A percentile compares a stretch with the other conserved stretches of the same genome.
These are phyloP conservation scores for Trapa bicornis DNA, from an alignment of 345 rosid species.

Conservation along the genomic window DNA sequence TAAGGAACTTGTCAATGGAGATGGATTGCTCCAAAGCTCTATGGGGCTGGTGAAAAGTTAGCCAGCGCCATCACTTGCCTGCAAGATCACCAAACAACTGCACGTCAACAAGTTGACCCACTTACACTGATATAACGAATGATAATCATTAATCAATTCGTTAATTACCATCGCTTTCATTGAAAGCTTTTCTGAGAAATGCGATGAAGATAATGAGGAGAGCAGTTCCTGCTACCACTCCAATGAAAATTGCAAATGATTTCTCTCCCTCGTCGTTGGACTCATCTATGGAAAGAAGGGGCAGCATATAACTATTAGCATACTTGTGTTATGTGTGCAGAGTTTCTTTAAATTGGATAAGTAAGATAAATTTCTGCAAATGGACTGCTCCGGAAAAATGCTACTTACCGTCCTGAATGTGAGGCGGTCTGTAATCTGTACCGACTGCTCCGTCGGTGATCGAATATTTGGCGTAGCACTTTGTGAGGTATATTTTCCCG, in stretches of 20 bases:
- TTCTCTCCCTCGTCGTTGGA: constrained; percentile 49
- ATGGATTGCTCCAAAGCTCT: too few species aligned
- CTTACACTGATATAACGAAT: too few species aligned
- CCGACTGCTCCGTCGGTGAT: constrained; percentile 22
- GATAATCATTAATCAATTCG: background rate
- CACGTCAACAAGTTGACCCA: too few species aligned
- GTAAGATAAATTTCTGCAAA: background rate
- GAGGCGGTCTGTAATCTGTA: constrained; percentile 10
- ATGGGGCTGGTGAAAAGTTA: too few species aligned
- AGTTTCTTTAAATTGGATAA: background rate
- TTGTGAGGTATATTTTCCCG: constrained; percentile 68
- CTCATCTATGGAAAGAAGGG: constrained; percentile 23
- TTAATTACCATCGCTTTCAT: constrained; percentile 33
- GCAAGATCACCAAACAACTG: too few species aligned
- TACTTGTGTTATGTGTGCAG: background rate
- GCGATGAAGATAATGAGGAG: constrained; percentile 58
- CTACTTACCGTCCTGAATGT: constrained; percentile 27
- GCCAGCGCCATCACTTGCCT: too few species aligned
- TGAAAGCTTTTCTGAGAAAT: constrained; percentile 39
- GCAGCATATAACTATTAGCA: background rate
- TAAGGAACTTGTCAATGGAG: too few species aligned
- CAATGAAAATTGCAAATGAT: constrained; percentile 70
- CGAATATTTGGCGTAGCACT: constrained; percentile 68
- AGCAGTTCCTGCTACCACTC: constrained; percentile 68
- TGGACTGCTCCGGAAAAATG: background rate